Base-by-base conservation (phyloP, 2,329 filamentous ascomycete genomes). In the Hymenoscyphus fraxineus region DNA sequence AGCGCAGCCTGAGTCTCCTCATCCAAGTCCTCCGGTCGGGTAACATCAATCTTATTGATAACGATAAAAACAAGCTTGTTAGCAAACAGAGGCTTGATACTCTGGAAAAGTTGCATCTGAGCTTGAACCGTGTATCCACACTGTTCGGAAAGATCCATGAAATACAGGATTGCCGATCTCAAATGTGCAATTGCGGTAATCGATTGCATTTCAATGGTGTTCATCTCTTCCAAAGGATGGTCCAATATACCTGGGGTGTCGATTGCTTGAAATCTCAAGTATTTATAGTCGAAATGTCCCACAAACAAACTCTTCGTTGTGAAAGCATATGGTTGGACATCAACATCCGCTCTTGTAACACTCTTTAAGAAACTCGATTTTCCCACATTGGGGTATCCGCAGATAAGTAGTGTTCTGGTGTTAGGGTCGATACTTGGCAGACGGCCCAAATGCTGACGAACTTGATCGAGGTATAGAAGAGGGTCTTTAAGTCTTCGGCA, bases 121-220 rank as follows among this genome's bases (percentile, higher is more conserved):
- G 93, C 93, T 69, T 88, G 83, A 19, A 99, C 91, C 2, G 92
- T 92, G 81, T 97, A 99, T 65, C 95, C 95, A 73, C 93, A 97
- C 82, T 97, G 92, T 82, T 97, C 94, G 27, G 91, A 96, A 67
- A 97, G 82, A 82, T 98, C 94, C 91, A 98, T 97, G 76, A 98
- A 98, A 80, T 98, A 98, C 66, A 98, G 83, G 69, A 99, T 96
- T 64, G 94, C 94, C 54, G 93, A 96, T 73, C 94, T 87, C 76
- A 99, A 83, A 82, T 99, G 96, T 60, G 95, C 95, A 80, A 99
- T 97, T 12, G 96, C 95, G 19, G 94, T 98, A 71, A 99, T 97
- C 67, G 91, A 91, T 82, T 98, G 95, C 92, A 98, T 98, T 80
- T 99, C 95, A 76, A 99, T 99, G 3, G 95, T 98, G 81, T 97